Percentiles rank a stretch among this genome's conserved stretches.
phyloP scores from a whole-genome alignment of 257 asterid genomes.

The Rehmannia glutinosa region DNA sequence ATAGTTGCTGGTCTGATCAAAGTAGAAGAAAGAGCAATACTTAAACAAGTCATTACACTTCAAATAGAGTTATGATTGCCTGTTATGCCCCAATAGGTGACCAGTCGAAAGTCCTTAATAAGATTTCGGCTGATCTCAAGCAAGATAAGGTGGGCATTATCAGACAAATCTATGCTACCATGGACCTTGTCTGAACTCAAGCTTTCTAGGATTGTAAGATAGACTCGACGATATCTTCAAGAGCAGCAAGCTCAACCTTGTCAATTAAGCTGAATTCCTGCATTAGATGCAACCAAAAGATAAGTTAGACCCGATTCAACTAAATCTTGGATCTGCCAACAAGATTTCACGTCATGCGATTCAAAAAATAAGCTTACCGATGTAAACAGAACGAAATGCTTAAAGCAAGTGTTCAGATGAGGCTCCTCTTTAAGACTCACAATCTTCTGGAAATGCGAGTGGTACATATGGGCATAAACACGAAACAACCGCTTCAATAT shows the following conservation, averaged over 20 bases:
- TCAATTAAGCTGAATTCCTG: slow-evolving; percentile 47
- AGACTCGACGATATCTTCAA: slow-evolving; percentile 35
- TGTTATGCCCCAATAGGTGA: no score
- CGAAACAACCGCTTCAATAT: slow-evolving; percentile 45
- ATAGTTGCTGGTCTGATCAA: background rate
- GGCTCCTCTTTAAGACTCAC: slow-evolving; percentile 43
- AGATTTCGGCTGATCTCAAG: no score
- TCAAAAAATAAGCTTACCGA: no score
- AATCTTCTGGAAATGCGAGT: slow-evolving; percentile 44
- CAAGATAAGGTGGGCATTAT: background rate
- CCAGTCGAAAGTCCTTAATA: no score
- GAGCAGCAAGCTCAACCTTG: slow-evolving; percentile 43
- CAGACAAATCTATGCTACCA: background rate
- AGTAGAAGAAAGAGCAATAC: background rate
- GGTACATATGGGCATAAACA: slow-evolving; percentile 50
- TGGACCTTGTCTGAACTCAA: background rate
- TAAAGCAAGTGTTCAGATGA: slow-evolving; percentile 56
- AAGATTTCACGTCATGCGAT: no score
- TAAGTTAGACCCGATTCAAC: no score
- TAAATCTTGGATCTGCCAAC: no score
- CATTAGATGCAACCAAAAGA: slow-evolving; percentile 19
- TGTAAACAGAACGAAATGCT: slow-evolving; percentile 47
- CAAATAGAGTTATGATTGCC: no score
- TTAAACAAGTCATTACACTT: background rate
- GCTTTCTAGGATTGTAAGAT: slow-evolving; percentile 16